These are phyloP conservation scores for Tolypocladium ovalisporum DNA, from an alignment of 2,329 filamentous ascomycete genomes.

Conservation along the genomic window DNA sequence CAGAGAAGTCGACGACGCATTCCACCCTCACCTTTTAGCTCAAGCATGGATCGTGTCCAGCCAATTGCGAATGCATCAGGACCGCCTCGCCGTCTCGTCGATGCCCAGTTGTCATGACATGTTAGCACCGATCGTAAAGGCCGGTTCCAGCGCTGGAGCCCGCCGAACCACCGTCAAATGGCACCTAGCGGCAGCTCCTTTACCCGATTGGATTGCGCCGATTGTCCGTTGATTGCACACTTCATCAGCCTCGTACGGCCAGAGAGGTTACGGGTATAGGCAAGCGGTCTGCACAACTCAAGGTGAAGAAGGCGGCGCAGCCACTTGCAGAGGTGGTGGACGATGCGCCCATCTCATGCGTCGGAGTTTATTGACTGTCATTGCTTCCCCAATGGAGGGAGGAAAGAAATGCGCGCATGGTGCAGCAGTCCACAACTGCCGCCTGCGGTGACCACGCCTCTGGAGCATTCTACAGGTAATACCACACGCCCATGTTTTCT, in stretches of 20 bases:
- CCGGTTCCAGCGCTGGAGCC: constrained; percentile 1
- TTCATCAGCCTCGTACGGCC: background rate
- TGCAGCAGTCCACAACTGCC: background rate
- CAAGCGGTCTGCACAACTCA: background rate
- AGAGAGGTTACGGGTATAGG: background rate
- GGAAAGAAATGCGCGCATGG: background rate
- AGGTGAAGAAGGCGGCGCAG: background rate
- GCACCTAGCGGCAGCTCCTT: background rate
- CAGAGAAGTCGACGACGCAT: background rate
- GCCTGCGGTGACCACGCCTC: background rate
- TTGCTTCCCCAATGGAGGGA: background rate
- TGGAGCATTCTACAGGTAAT: background rate
- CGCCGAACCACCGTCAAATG: background rate
- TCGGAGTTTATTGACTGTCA: background rate
- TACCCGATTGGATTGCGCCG: background rate
- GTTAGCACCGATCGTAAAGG: constrained; percentile 1
- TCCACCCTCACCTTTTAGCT: background rate
- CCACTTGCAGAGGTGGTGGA: background rate
- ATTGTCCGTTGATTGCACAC: background rate
- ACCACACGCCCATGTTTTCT: background rate
- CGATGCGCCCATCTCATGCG: background rate
- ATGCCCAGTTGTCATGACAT: background rate
- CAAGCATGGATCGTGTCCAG: background rate
- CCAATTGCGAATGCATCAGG: background rate
- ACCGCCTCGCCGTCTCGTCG: background rate